Base-by-base conservation (phyloP, 192 early-diverging fungal species). In the Blastocladiella britannica region DNA sequence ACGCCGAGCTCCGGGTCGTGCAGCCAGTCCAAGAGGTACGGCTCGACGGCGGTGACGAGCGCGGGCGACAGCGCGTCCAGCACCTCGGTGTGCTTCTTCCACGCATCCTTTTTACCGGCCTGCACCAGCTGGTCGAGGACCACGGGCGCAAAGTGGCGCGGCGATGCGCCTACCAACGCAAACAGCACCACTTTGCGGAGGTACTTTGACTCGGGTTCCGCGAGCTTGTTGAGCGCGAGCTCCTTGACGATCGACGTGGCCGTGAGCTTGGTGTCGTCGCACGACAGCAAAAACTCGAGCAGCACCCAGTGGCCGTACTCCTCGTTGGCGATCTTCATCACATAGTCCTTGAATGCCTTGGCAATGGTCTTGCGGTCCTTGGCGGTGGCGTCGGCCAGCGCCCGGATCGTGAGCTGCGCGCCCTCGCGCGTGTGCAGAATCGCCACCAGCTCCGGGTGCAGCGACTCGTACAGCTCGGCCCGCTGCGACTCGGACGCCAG, bases 341-440 rank as follows among this genome's bases (percentile, higher is more conserved):
- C 65, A 60, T 77, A 88, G 4, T 79, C 76, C 63, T 88, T 91
- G 65, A 97, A 79, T 23, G 84, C 65, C 65, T 88, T 87, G 58
- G 91, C 66, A 55, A 97, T 91, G 20, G 70, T 70, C 72, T 94
- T 94, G 65, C 90, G 83, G 67, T 93, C 89, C 74, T 93, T 93
- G 30, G 87, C 73, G 23, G 80, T 72, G 8, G 80, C 82, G 64
- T 90, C 69, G 24, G 85, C 67, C 55, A 97, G 57, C 56, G 80
- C 86, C 28, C 83, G 75, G 79, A 89, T 90, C 5, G 81, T 83
- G 24, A 85, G 84, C 26, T 78, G 83, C 6, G 91, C 77, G 57
- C 93, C 93, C 58, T 94, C 91, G 53, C 82, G 74, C 29, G 91
- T 97, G 63, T 97, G 93, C 56, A 94, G 69, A 53, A 97, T 47